These are phyloP conservation scores for Ampelomyces quisqualis DNA, from an alignment of 2,329 filamentous ascomycete genomes.

Conservation along the genomic window DNA sequence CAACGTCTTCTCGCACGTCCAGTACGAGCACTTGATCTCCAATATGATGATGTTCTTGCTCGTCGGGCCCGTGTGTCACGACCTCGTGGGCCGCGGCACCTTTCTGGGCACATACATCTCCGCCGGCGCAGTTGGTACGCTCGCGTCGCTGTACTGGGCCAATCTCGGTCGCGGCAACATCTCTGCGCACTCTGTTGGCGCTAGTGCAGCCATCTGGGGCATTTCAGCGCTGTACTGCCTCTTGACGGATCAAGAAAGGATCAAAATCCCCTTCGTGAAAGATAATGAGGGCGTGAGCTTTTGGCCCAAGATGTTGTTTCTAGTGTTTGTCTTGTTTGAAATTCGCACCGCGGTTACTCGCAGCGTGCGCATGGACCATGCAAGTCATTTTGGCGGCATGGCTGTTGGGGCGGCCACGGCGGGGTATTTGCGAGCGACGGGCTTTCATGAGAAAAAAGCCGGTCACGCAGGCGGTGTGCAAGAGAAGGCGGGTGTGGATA, in stretches of 20 bases:
- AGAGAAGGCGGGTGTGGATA: slow-evolving; percentile 11
- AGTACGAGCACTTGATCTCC: slow-evolving; percentile 54
- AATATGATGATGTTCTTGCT: slow-evolving; percentile 69
- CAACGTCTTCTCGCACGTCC: slow-evolving; percentile 69
- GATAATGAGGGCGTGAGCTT: slow-evolving; percentile 29
- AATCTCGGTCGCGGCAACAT: slow-evolving; percentile 34
- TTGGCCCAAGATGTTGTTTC: slow-evolving; percentile 35
- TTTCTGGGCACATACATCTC: slow-evolving; percentile 41
- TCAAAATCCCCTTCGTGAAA: slow-evolving; percentile 37
- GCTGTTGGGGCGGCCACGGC: slow-evolving; percentile 26
- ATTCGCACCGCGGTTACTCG: slow-evolving; percentile 17
- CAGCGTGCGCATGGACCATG: slow-evolving; percentile 32
- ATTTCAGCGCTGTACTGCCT: slow-evolving; percentile 33
- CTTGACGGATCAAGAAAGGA: slow-evolving; percentile 32
- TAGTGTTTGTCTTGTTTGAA: slow-evolving; percentile 29
- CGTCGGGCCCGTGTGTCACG: slow-evolving; percentile 56
- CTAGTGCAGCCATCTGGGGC: slow-evolving; percentile 39
- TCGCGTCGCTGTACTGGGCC: slow-evolving; percentile 36
- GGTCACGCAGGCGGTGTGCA: slow-evolving; percentile 10
- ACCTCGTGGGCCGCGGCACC: slow-evolving; percentile 39
- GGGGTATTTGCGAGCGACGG: slow-evolving; percentile 29
- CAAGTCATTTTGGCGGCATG: slow-evolving; percentile 42
- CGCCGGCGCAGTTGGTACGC: slow-evolving; percentile 37
- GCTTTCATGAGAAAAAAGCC: slow-evolving; percentile 22
- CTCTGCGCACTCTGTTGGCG: slow-evolving; percentile 34